Conservation (phyloP, 2,329 filamentous ascomycete species). For the Rhinocladiella similis region DNA sequence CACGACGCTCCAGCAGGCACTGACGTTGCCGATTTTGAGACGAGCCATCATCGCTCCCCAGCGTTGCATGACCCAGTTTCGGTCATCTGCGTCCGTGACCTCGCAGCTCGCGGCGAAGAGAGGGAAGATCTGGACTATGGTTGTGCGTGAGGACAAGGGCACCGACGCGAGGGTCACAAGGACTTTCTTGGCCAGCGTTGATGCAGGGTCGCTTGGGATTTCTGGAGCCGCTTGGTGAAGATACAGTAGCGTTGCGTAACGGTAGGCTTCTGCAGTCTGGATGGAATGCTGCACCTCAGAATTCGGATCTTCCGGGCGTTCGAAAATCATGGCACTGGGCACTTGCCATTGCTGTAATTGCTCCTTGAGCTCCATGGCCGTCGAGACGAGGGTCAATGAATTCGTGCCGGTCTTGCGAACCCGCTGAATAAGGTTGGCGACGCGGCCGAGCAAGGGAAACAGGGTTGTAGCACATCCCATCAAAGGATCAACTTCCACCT, state of each 20-base stretch:
- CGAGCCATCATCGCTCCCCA: constrained; percentile 63
- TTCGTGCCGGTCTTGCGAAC: constrained; percentile 59
- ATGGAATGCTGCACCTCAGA: constrained; percentile 64
- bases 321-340: constrained; percentile 52
- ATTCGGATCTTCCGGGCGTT: constrained; percentile 63
- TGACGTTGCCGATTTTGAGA: constrained; percentile 67
- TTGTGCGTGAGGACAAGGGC: constrained; percentile 60
- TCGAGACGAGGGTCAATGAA: constrained; percentile 60
- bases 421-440: constrained; percentile 65
- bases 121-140: constrained; percentile 70
- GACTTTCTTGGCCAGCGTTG: constrained; percentile 61
- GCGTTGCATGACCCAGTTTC: constrained; percentile 63
- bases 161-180: constrained; percentile 64
- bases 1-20: constrained; percentile 64
- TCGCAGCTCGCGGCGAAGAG: constrained; percentile 68
- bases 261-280: constrained; percentile 67
- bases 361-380: constrained; percentile 62
- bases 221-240: constrained; percentile 69
- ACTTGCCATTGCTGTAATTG: constrained; percentile 63
- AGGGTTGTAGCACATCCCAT: constrained; percentile 69
- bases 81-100: constrained; percentile 58
- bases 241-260: constrained; percentile 66
- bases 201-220: constrained; percentile 59
- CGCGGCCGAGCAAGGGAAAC: constrained; percentile 67
- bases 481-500: constrained; percentile 65